Conservation (phyloP, 495 filamentous ascomycete species). For the Trichoderma asperelloides region DNA sequence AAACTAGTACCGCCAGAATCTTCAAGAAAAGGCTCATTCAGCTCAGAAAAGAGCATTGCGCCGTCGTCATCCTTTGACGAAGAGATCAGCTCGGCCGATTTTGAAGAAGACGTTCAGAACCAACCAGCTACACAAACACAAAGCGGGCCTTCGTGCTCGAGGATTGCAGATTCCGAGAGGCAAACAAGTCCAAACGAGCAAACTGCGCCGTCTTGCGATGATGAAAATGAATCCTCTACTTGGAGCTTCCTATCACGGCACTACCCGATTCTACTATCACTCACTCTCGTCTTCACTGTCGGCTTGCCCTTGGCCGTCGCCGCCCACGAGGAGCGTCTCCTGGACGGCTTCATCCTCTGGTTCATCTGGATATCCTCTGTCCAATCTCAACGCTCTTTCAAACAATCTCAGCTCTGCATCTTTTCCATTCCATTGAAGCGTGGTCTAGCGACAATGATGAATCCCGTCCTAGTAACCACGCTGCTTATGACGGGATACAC, state of each 20-base stretch:
- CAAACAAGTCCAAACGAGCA: background rate
- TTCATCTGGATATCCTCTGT: constrained; percentile 33
- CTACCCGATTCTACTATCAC: constrained; percentile 21
- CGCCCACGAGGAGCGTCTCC: constrained; percentile 18
- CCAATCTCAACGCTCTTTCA: constrained; percentile 28
- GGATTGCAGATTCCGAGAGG: background rate
- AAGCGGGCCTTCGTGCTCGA: background rate
- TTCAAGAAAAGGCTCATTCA: background rate
- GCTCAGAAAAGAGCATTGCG: background rate
- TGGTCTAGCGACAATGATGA: constrained; percentile 26
- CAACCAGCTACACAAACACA: background rate
- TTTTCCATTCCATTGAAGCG: constrained; percentile 18
- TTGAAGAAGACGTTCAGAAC: background rate
- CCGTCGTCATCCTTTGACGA: background rate
- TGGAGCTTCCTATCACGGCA: constrained; percentile 5
- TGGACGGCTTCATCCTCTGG: constrained; percentile 28
- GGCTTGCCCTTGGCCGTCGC: constrained; percentile 23
- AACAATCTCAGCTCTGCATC: constrained; percentile 14
- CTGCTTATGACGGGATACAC: constrained; percentile 31
- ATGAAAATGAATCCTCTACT: background rate
- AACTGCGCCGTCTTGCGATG: background rate
- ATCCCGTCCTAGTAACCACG: constrained; percentile 35
- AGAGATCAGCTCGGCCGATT: background rate
- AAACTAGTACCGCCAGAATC: background rate
- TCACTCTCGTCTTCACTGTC: constrained; percentile 16